A percentile compares a stretch with the other conserved stretches of the same genome.
These are phyloP conservation scores for Scytalidium lignicola DNA, from an alignment of 2,329 filamentous ascomycete genomes.

Conservation along the genomic window DNA sequence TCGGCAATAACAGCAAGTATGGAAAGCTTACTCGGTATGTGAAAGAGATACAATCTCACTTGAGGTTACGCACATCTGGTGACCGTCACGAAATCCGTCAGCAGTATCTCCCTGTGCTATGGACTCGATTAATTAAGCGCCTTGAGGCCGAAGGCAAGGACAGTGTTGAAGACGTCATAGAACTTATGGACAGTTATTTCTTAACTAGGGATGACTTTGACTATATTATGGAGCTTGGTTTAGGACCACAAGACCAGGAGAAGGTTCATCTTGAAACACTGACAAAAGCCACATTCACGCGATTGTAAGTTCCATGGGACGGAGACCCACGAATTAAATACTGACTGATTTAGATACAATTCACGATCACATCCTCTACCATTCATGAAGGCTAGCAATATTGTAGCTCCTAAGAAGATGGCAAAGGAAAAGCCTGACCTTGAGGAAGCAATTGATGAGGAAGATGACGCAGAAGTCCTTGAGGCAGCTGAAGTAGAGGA, in stretches of 20 bases:
- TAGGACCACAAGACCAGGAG: conserved; percentile 77
- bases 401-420: conserved; percentile 66
- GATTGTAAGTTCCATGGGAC: conserved; percentile 56
- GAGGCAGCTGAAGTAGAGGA: conserved; percentile 46
- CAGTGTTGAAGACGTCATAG: conserved; percentile 74
- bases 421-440: conserved; percentile 81
- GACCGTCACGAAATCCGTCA: conserved; percentile 93
- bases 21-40: conserved; percentile 73
- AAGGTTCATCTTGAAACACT: conserved; percentile 74
- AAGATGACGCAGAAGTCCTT: conserved; percentile 67
- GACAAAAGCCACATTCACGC: conserved; percentile 85
- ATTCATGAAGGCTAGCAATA: conserved; percentile 88
- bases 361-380: conserved; percentile 79
- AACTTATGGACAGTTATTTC: conserved; percentile 96
- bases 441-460: conserved; percentile 93
- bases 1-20: conserved; percentile 89
- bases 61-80: conserved; percentile 84
- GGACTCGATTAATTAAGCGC: conserved; percentile 71
- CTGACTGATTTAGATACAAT: conserved; percentile 63
- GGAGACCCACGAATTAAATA: neutral
- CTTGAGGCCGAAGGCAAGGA: conserved; percentile 78
- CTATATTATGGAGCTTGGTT: conserved; percentile 81
- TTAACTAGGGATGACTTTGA: conserved; percentile 94
- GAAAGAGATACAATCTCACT: conserved; percentile 94
- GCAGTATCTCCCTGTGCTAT: conserved; percentile 86